Evolutionary conservation across 306 rosid species (phyloP), one percentile per base, ranked within the genome.

Genomic region (Dicorynia guianensis): DNA sequence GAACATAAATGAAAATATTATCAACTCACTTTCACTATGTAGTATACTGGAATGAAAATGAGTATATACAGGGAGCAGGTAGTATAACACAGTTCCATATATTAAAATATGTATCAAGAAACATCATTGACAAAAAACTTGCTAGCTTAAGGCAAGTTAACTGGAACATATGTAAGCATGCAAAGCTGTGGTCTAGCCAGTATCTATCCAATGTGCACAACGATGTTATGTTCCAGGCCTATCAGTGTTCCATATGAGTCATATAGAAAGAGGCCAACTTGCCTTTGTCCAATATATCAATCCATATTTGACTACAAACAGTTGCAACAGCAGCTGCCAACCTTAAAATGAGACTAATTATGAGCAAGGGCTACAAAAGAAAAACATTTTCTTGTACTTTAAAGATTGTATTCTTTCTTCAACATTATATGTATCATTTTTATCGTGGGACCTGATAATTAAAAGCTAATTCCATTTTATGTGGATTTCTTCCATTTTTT

Each of bases 191-290:
- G 30, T 58, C 64, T 54, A 71, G 57, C 54, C n/a, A 43, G 40
- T 47, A 60, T 67, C 46, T 14, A 68, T 67, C 67, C 38, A 11
- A 34, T 75, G 69, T 44, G 61, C 64, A 67, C 18, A 62, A 60
- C 59, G 44, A n/a, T 53, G 39, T n/a, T n/a, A 39, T 13, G 14
- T 19, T 74, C 40, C 38, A 13, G 50, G 40, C 30, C 42, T 30
- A 40, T 6, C 20, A 19, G 39, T 53, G 30, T 43, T 61, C 56
- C 35, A 17, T 14, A 57, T 54, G 50, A 44, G 7, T 10, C 46
- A 40, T 10, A 5, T 1, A 6, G 1, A 1, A 40, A 40, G 46
- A 40, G 46, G 46, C 46, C 9, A 40, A 40, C 6, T 40, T 8
- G 9, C 2, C 46, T 40, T 40, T 40, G 46, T 40, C 46, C 10